phyloP scores from a whole-genome alignment of 805 yeast species.

The Jamesozyma jinghongensis region DNA sequence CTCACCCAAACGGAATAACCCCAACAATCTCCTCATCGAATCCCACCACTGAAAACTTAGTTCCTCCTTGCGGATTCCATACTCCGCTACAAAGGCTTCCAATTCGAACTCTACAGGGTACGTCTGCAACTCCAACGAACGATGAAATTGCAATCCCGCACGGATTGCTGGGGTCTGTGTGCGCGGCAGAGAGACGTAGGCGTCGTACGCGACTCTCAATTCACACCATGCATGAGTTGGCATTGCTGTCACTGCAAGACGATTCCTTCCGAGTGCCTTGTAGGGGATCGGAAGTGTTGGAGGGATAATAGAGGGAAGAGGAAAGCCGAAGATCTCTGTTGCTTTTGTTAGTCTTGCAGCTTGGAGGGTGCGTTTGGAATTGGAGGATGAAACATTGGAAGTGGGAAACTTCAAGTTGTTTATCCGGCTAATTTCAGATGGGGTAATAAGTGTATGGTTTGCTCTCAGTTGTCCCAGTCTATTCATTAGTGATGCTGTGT shows the following conservation, averaged over 20 bases:
- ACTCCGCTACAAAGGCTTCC: background rate
- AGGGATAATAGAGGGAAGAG: slow-evolving; percentile 15
- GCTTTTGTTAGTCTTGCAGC: too few relatives aligned
- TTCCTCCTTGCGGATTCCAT: too few relatives aligned
- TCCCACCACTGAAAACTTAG: slow-evolving; percentile 1
- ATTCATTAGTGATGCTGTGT: too few relatives aligned
- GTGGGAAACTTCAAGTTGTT: too few relatives aligned
- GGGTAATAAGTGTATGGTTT: too few relatives aligned
- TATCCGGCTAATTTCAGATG: too few relatives aligned
- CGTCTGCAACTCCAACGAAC: slow-evolving; percentile 36
- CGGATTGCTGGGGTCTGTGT: slow-evolving; percentile 35
- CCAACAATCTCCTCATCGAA: background rate
- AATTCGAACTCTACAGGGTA: slow-evolving; percentile 31
- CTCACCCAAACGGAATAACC: slow-evolving; percentile 39
- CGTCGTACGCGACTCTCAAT: slow-evolving; percentile 42
- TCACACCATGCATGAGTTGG: slow-evolving; percentile 64
- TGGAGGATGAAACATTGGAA: slow-evolving; percentile 1
- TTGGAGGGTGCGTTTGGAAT: too few relatives aligned
- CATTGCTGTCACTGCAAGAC: slow-evolving; percentile 45
- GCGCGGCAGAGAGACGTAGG: slow-evolving; percentile 38
- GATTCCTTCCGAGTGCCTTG: slow-evolving; percentile 5
- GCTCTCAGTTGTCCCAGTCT: too few relatives aligned
- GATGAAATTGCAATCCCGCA: slow-evolving; percentile 42
- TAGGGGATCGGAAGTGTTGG: slow-evolving; percentile 14
- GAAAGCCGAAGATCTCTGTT: slow-evolving; percentile 13